Conservation (phyloP, 1,284 basidiomycete genomes). For the Tylopilus orsonianus region DNA sequence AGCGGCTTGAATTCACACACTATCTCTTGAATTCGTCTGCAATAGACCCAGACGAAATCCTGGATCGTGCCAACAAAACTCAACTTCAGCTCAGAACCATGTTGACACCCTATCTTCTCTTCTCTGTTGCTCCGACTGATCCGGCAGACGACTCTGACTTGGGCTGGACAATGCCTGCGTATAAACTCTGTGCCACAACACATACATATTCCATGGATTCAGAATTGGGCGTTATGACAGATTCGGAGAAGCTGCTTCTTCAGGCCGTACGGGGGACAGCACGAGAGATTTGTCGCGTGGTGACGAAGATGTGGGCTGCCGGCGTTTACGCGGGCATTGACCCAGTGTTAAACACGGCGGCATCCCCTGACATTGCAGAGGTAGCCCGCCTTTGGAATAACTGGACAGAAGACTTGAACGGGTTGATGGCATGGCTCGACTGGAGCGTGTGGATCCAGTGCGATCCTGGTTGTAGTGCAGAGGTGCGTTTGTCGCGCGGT, state of each 20-base stretch:
- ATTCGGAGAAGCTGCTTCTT: constrained; percentile 38
- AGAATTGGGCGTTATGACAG: constrained; percentile 27
- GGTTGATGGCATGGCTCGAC: constrained; percentile 42
- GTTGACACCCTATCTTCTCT: constrained; percentile 26
- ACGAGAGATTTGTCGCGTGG: constrained; percentile 47
- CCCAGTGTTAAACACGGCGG: constrained; percentile 1
- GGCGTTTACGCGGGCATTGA: constrained; percentile 38
- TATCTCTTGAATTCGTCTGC: constrained; percentile 35
- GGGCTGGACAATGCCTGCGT: constrained; percentile 32
- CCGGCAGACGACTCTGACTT: not conserved
- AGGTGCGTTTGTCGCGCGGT: constrained; percentile 25
- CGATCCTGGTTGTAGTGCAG: constrained; percentile 33
- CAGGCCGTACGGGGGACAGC: constrained; percentile 35
- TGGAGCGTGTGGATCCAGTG: constrained; percentile 43
- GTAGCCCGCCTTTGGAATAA: constrained; percentile 11
- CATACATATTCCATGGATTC: constrained; percentile 34
- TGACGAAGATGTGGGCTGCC: constrained; percentile 44
- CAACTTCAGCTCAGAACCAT: constrained; percentile 27
- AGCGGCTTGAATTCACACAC: constrained; percentile 42
- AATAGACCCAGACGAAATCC: constrained; percentile 2
- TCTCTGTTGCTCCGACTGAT: constrained; percentile 4
- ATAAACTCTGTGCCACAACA: constrained; percentile 34
- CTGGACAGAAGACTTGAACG: constrained; percentile 31
- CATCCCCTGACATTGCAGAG: not conserved
- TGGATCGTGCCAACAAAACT: constrained; percentile 15